phyloP scores from a whole-genome alignment of 2,329 filamentous ascomycete genomes.

The Helotiales sp. region DNA sequence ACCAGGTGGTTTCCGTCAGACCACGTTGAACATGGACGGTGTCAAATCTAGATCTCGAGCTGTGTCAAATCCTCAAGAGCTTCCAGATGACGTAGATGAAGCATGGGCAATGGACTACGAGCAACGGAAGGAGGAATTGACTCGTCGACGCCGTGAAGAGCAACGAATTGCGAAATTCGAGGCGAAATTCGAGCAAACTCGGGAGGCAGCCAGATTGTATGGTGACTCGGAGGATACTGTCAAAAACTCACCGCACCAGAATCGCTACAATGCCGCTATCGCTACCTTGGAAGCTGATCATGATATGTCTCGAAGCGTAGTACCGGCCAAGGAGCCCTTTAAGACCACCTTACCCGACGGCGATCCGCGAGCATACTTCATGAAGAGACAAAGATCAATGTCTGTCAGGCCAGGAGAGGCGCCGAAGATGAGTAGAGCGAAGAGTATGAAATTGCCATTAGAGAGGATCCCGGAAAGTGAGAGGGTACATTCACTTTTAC shows the following conservation, averaged over 20 bases:
- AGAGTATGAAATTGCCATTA: slow-evolving; percentile 31
- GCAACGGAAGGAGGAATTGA: slow-evolving; percentile 32
- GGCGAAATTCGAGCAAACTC: neutral
- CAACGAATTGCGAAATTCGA: slow-evolving; percentile 18
- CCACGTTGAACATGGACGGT: slow-evolving; percentile 3
- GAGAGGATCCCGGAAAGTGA: slow-evolving; percentile 28
- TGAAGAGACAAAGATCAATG: slow-evolving; percentile 30
- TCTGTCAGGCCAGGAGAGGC: slow-evolving; percentile 12
- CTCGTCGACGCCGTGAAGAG: slow-evolving; percentile 30
- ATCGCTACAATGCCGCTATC: slow-evolving; percentile 33
- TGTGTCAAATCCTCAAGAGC: neutral
- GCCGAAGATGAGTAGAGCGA: slow-evolving; percentile 21
- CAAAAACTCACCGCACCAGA: slow-evolving; percentile 30
- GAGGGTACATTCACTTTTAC: slow-evolving; percentile 24
- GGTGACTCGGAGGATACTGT: neutral
- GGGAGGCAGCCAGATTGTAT: neutral
- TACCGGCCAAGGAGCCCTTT: slow-evolving; percentile 9
- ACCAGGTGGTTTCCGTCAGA: slow-evolving; percentile 20
- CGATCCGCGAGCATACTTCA: slow-evolving; percentile 35
- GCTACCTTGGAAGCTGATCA: slow-evolving; percentile 19
- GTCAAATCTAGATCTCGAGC: neutral
- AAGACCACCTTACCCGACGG: slow-evolving; percentile 28
- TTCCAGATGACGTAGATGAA: slow-evolving; percentile 23
- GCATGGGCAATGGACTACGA: slow-evolving; percentile 37
- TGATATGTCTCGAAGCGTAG: neutral